A percentile compares a stretch with the other conserved stretches of the same genome.
Evolutionary conservation across 2,329 filamentous ascomycete genomes (phyloP).

Genomic region (Penicillium sp.): DNA sequence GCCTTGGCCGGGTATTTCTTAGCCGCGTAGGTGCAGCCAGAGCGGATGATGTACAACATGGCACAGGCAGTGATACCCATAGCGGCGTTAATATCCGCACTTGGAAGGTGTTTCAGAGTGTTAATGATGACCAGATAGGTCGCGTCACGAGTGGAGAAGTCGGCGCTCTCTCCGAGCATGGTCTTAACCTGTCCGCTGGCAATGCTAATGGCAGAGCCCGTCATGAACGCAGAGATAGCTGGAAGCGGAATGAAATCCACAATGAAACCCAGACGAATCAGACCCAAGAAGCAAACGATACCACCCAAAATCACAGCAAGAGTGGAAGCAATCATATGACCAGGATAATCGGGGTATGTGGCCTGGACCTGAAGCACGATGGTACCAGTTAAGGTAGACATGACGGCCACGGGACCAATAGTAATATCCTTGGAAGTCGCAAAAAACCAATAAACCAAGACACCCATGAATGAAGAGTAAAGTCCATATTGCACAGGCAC

Average conservation of each 20-base stretch:
- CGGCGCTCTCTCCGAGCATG: slow-evolving; percentile 70
- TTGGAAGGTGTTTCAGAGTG: slow-evolving; percentile 69
- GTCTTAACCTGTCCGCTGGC: slow-evolving; percentile 77
- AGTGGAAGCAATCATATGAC: slow-evolving; percentile 71
- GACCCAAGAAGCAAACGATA: slow-evolving; percentile 75
- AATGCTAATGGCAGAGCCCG: slow-evolving; percentile 89
- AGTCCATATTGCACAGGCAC: slow-evolving; percentile 80
- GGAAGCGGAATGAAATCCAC: slow-evolving; percentile 91
- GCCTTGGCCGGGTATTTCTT: slow-evolving; percentile 68
- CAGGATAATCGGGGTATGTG: slow-evolving; percentile 55
- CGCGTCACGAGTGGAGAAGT: slow-evolving; percentile 70
- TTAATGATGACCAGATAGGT: slow-evolving; percentile 85
- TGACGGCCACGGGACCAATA: slow-evolving; percentile 77
- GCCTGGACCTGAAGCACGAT: slow-evolving; percentile 67
- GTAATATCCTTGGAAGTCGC: slow-evolving; percentile 98
- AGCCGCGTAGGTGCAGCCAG: slow-evolving; percentile 62
- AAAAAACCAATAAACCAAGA: slow-evolving; percentile 95
- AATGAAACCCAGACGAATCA: slow-evolving; percentile 81
- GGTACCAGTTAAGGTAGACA: slow-evolving; percentile 86
- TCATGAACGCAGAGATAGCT: slow-evolving; percentile 94
- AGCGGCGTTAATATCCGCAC: slow-evolving; percentile 73
- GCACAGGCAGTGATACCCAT: slow-evolving; percentile 81
- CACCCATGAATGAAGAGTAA: slow-evolving; percentile 95
- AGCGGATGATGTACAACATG: slow-evolving; percentile 75
- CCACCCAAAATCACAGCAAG: slow-evolving; percentile 75